Percentiles rank a stretch among this genome's conserved stretches.
phyloP scores from a whole-genome alignment of 345 rosid genomes.

The Dipteronia sinensis region DNA sequence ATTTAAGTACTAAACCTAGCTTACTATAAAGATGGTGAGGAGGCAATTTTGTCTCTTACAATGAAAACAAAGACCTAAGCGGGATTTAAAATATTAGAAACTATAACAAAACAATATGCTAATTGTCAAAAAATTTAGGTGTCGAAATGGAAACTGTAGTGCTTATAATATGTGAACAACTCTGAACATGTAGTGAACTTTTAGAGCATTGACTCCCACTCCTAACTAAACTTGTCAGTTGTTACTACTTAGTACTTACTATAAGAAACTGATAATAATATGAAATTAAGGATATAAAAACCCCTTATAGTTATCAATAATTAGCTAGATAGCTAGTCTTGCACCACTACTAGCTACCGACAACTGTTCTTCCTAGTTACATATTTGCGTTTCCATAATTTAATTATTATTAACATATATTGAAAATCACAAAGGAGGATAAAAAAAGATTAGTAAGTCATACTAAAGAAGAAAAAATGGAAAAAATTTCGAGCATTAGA shows the following conservation, averaged over 20 bases:
- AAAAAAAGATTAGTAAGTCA: too few relatives aligned
- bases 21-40: neutral
- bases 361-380: too few relatives aligned
- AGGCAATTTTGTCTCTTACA: neutral
- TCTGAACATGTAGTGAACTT: neutral
- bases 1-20: neutral
- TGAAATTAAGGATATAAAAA: too few relatives aligned
- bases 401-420: too few relatives aligned
- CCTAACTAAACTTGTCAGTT: neutral
- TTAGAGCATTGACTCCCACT: slow-evolving; percentile 9
- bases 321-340: too few relatives aligned
- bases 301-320: too few relatives aligned
- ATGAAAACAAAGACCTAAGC: neutral
- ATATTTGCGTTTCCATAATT: too few relatives aligned
- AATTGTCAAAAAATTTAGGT: neutral
- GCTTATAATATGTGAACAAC: neutral
- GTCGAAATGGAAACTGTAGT: neutral
- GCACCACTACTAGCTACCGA: too few relatives aligned
- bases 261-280: neutral
- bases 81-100: neutral
- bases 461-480: too few relatives aligned
- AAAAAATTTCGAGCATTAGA: too few relatives aligned
- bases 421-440: too few relatives aligned
- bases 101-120: neutral
- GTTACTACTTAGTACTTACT: neutral